Evolutionary conservation across 2,329 filamentous ascomycete genomes (phyloP), one percentile per base, ranked within the genome.

Genomic region (Phialophora macrospora): DNA sequence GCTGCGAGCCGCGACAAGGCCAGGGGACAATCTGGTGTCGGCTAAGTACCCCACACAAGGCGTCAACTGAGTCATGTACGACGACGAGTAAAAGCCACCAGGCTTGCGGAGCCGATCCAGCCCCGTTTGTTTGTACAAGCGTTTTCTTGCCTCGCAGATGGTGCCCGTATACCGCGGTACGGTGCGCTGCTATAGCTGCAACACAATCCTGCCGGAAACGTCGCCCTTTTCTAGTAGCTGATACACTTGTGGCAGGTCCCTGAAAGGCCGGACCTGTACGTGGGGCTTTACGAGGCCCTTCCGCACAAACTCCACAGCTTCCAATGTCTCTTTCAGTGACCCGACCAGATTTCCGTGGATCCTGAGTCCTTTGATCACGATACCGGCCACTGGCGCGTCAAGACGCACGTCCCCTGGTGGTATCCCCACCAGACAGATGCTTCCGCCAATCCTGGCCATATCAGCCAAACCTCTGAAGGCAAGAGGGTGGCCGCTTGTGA

Each of bases 331-430:
- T 65, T 78, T 79, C 67, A 82, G 67, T 4, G 77, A 80, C 0
- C 80, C 80, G 4, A 81, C 77, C 44, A 82, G 71, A 57, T 81
- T 82, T 1, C 80, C 79, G 2, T 75, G 76, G 54, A 81, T 78
- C 59, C 71, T 77, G 32, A 82, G 65, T 1, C 80, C 79, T 69
- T 78, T 81, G 69, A 82, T 81, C 28, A 82, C 78, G 60, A 82
- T 81, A 0, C 77, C 76, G 30, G 76, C 75, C 52, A 82, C 78
- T 3, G 76, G 75, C 2, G 77, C 81, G 62, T 80, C 75, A 52
- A 82, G 72, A 56, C 71, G 73, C 1, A 78, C 74, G 24, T 75
- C 70, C 24, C 77, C 76, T 17, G 76, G 75, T 5, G 80, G 79
- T 56, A 82, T 81, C 1, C 80, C 80, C 1, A 80, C 78, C 54